Evolutionary conservation across 805 yeast species (phyloP), one percentile per base, ranked within the genome.

Genomic region (Nakazawaea peltata): DNA sequence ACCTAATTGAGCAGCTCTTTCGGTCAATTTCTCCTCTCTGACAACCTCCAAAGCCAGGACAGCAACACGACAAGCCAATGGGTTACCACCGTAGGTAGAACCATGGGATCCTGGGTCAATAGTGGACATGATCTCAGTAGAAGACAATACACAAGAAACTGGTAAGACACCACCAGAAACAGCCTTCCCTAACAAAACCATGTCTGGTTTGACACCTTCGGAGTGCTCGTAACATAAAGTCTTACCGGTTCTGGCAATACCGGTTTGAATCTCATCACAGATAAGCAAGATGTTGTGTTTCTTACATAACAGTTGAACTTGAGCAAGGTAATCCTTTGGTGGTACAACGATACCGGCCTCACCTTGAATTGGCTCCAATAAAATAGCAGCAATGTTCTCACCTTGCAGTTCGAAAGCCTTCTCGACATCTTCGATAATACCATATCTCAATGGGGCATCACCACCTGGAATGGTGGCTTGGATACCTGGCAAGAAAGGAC

Each of bases 331-430:
- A 49, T 74, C 94, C 33, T 56, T 63, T 45, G 92, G 92, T 36
- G 97, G 97, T 18, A 88, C 96, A 19, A 88, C 90, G 46, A 90
- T 90, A 48, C 97, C 97, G 23, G 97, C 97, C 59, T 90, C 97
- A 57, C 97, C 97, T 60, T 90, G 97, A 52, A 88, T 88, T 43
- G 97, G 97, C 64, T 90, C 97, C 48, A 90, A 74, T 44, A 90
- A 64, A 46, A 90, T 74, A 28, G 95, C 97, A 30, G 95, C 94
- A 45, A 90, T 77, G 56, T 77, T 79, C 56, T 83, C 90, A 44
- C 96, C 96, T 17, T 90, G 86, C 39, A 73, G 73, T 45, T 69
- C 65, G 50, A 88, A 77, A 2, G 94, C 95, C 47, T 67, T 67
- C 60, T 86, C 87, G 35, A 90, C 76, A 54, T 90, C 97, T 54